Conservation (phyloP, 176 grass and related monocot genomes). For the Alopecurus myosuroides region DNA sequence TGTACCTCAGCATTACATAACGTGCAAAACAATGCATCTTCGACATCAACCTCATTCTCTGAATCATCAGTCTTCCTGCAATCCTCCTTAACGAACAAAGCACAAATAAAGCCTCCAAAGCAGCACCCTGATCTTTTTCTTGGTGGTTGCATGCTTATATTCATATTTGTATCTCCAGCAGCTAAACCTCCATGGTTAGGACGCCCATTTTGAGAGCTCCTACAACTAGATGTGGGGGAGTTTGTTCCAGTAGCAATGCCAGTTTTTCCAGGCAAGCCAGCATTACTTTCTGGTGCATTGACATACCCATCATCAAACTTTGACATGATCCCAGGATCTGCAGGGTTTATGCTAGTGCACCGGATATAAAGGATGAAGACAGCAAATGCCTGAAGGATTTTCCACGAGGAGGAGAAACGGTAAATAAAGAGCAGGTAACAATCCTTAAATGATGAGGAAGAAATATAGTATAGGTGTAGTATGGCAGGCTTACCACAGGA, state of each 20-base stretch:
- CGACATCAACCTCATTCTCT: slow-evolving; percentile 54
- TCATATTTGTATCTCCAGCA: slow-evolving; percentile 29
- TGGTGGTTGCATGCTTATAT: neutral
- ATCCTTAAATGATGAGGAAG: neutral
- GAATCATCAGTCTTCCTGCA: slow-evolving; percentile 58
- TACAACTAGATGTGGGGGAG: slow-evolving; percentile 45
- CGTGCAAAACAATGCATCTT: slow-evolving; percentile 84
- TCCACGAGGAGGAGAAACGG: slow-evolving; percentile 5
- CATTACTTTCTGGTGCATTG: slow-evolving; percentile 33
- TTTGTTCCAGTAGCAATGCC: slow-evolving; percentile 30
- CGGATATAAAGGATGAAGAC: slow-evolving; percentile 87
- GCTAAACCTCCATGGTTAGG: slow-evolving; percentile 42
- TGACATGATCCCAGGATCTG: slow-evolving; percentile 82
- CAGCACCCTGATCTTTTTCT: slow-evolving; percentile 47
- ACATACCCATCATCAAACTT: slow-evolving; percentile 54
- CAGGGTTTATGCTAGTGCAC: slow-evolving; percentile 89
- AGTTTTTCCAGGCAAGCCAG: slow-evolving; percentile 18
- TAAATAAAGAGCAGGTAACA: slow-evolving; percentile 16
- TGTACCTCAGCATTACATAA: slow-evolving; percentile 81
- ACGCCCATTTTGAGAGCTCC: slow-evolving; percentile 45
- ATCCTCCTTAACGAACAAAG: slow-evolving; percentile 69
- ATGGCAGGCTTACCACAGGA: slow-evolving; percentile 52
- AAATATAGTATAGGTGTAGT: neutral
- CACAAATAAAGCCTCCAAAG: slow-evolving; percentile 63
- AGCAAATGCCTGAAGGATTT: slow-evolving; percentile 51